A percentile compares a stretch with the other conserved stretches of the same genome.
Conservation (phyloP, 176 grass and related monocot species). For the Zea luxurians region DNA sequence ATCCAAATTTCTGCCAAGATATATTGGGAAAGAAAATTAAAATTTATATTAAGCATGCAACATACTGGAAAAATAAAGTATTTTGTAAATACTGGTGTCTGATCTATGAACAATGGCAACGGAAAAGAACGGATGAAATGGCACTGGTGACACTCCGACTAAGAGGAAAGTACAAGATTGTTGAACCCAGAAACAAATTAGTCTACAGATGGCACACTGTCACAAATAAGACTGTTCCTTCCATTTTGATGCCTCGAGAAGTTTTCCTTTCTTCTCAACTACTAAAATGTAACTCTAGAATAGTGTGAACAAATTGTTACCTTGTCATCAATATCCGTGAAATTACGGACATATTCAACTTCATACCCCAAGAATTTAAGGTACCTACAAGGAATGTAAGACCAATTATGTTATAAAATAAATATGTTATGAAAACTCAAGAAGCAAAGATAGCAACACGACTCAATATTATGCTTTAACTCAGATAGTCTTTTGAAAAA, state of each 20-base stretch:
- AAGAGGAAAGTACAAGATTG: not conserved
- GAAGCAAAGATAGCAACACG: constrained; percentile 14
- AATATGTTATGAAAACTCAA: constrained; percentile 26
- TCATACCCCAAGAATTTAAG: constrained; percentile 85
- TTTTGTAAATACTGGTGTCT: not conserved
- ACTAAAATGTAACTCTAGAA: constrained; percentile 16
- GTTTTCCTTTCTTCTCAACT: not conserved
- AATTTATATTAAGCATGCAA: not conserved
- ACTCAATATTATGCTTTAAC: not conserved
- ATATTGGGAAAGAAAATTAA: not conserved
- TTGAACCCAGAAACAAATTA: constrained; percentile 6
- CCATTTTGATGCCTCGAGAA: not conserved
- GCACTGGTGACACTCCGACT: not conserved
- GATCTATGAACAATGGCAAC: constrained; percentile 1
- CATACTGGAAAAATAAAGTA: not conserved
- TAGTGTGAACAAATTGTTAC: constrained; percentile 32
- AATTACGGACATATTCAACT: constrained; percentile 85
- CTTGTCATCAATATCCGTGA: constrained; percentile 97
- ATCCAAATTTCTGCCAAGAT: not conserved
- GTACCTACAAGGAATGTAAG: constrained; percentile 49
- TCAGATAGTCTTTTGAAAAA: not conserved
- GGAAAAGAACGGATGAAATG: not conserved
- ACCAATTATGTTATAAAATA: constrained; percentile 12
- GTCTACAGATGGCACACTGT: not conserved
- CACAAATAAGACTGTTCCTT: not conserved